Conservation (phyloP, 176 grass and related monocot species). For the Oryza nivara region DNA sequence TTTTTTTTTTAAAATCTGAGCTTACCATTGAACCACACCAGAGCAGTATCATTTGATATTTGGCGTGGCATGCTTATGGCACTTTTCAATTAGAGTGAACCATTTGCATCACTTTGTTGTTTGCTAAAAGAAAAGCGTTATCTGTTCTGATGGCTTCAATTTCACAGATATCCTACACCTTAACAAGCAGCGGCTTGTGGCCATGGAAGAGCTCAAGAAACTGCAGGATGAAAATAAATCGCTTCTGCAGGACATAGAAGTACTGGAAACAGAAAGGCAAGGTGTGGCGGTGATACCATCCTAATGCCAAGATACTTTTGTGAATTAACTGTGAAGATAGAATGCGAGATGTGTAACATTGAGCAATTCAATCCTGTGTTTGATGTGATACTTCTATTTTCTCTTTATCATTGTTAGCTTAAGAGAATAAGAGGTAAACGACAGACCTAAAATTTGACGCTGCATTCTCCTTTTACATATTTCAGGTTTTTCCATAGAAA, state of each 20-base stretch:
- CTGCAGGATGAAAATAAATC: constrained; percentile 43
- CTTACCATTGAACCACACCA: not conserved
- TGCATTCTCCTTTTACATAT: not conserved
- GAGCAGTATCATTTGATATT: not conserved
- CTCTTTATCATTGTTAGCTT: not conserved
- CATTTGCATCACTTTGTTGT: not conserved
- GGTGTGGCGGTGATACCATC: not conserved
- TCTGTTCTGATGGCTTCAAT: constrained; percentile 4
- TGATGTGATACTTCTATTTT: not conserved
- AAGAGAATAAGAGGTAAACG: not conserved
- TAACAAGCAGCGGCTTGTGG: constrained; percentile 54
- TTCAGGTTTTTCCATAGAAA: constrained; percentile 37
- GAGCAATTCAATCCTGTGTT: not conserved
- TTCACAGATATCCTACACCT: constrained; percentile 56
- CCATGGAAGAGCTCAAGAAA: constrained; percentile 54
- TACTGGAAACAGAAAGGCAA: constrained; percentile 39
- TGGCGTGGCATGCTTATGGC: not conserved
- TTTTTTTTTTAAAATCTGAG: not conserved
- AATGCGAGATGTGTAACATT: not conserved
- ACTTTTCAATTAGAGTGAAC: not conserved
- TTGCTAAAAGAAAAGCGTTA: not conserved
- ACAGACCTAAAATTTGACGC: not conserved
- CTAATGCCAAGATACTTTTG: not conserved
- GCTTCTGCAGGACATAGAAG: constrained; percentile 47
- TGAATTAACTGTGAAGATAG: not conserved